phyloP scores from a whole-genome alignment of 148 eudicot species.

The Linanthus parryae region DNA sequence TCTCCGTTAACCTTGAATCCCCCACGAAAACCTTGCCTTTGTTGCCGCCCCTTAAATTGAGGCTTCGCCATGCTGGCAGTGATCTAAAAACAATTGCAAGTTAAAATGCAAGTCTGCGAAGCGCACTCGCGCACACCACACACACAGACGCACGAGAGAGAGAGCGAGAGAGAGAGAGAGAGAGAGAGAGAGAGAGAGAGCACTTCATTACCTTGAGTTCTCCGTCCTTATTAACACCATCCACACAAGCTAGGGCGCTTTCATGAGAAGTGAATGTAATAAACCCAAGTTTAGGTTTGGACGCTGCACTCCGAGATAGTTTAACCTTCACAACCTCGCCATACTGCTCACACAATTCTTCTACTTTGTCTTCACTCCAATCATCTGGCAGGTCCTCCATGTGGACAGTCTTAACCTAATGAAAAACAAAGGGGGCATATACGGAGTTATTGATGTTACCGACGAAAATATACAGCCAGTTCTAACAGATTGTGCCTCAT shows the following conservation, averaged over 20 bases:
- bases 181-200: neutral
- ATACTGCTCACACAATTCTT: conserved; percentile 16
- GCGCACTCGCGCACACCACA: too few species aligned
- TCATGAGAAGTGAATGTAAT: conserved; percentile 19
- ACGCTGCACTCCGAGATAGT: conserved; percentile 6
- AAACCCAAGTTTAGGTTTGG: conserved; percentile 17
- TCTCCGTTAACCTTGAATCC: conserved; percentile 19
- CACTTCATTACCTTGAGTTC: conserved; percentile 9
- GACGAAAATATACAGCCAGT: too few species aligned
- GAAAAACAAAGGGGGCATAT: too few species aligned
- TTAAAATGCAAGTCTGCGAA: too few species aligned
- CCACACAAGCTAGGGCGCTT: conserved; percentile 24
- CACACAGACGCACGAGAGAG: neutral
- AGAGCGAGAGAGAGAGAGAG: neutral
- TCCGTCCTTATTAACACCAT: conserved; percentile 20
- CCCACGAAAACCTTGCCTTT: conserved; percentile 14
- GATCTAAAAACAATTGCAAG: conserved; percentile 10
- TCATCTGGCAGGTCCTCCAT: conserved; percentile 20
- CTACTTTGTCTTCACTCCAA: conserved; percentile 21
- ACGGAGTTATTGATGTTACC: too few species aligned
- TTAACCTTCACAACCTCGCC: conserved; percentile 16
- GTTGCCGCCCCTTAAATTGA: conserved; percentile 10
- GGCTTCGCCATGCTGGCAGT: conserved; percentile 27
- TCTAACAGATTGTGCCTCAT: too few species aligned
- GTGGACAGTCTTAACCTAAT: conserved; percentile 19